A percentile compares a stretch with the other conserved stretches of the same genome.
These are phyloP conservation scores for Oryza coarctata DNA, from an alignment of 176 grass and related monocot species.

Conservation along the genomic window DNA sequence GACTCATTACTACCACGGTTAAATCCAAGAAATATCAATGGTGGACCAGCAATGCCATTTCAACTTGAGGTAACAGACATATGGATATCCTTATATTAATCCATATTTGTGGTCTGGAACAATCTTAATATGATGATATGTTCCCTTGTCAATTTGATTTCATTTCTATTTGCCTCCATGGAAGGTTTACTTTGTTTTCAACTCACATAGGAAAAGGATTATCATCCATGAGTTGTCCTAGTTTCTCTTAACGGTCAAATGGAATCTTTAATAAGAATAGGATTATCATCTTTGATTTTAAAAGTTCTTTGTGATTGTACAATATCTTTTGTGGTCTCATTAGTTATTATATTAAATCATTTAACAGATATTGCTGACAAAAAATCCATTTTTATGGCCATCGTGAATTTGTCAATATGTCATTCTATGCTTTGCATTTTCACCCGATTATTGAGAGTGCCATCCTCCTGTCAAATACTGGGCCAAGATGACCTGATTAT, in stretches of 20 bases:
- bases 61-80: slow-evolving; percentile 83
- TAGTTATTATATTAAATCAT: neutral
- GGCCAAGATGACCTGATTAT: slow-evolving; percentile 17
- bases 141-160: slow-evolving; percentile 7
- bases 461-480: neutral
- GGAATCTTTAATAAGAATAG: slow-evolving; percentile 13
- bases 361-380: neutral
- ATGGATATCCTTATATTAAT: slow-evolving; percentile 7
- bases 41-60: slow-evolving; percentile 87
- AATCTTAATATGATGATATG: neutral
- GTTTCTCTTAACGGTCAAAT: neutral
- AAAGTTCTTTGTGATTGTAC: slow-evolving; percentile 5
- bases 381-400: slow-evolving; percentile 1
- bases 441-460: neutral
- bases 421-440: neutral
- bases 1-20: slow-evolving; percentile 75
- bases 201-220: slow-evolving; percentile 6
- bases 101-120: slow-evolving; percentile 13
- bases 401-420: neutral
- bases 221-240: neutral
- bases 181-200: slow-evolving; percentile 1
- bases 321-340: neutral
- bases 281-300: slow-evolving; percentile 7
- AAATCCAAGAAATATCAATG: slow-evolving; percentile 78
- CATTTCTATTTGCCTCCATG: slow-evolving; percentile 5